Evolutionary conservation across 2,329 filamentous ascomycete species (phyloP).

Genomic region (Zymoseptoria ardabiliae): DNA sequence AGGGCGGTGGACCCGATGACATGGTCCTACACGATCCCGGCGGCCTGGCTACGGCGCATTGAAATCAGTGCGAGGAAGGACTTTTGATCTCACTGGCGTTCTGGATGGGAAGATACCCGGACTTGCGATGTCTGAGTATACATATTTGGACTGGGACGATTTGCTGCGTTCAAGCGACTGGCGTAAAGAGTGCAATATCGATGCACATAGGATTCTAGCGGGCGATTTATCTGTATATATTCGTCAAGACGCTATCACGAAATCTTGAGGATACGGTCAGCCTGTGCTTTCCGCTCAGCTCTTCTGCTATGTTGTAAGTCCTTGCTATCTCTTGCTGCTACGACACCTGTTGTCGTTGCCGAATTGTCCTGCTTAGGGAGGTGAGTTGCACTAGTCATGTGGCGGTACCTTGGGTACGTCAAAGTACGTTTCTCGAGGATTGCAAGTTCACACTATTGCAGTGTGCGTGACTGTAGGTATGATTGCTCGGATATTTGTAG

Average conservation of each 20-base stretch:
- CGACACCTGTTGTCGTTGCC: too few relatives aligned
- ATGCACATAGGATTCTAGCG: neutral
- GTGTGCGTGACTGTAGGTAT: too few relatives aligned
- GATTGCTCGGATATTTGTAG: too few relatives aligned
- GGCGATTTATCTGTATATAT: neutral
- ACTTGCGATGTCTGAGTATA: neutral
- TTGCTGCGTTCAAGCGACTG: neutral
- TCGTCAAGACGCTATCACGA: neutral
- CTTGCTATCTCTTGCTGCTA: neutral
- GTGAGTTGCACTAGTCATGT: too few relatives aligned
- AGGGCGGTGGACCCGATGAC: constrained; percentile 12
- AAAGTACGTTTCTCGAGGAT: too few relatives aligned
- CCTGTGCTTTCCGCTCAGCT: neutral
- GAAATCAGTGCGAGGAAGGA: neutral
- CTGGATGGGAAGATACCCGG: neutral
- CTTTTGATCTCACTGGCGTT: neutral
- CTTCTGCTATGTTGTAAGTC: neutral
- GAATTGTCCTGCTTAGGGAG: too few relatives aligned
- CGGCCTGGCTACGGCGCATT: constrained; percentile 4
- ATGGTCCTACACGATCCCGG: constrained; percentile 20
- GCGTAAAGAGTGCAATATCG: neutral
- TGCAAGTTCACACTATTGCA: too few relatives aligned
- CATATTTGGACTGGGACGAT: neutral
- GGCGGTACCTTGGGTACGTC: too few relatives aligned
- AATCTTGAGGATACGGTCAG: neutral